Percentiles rank a stretch among this genome's conserved stretches.
phyloP scores from a whole-genome alignment of 1,284 basidiomycete genomes.

The Fistulinella staudtii region DNA sequence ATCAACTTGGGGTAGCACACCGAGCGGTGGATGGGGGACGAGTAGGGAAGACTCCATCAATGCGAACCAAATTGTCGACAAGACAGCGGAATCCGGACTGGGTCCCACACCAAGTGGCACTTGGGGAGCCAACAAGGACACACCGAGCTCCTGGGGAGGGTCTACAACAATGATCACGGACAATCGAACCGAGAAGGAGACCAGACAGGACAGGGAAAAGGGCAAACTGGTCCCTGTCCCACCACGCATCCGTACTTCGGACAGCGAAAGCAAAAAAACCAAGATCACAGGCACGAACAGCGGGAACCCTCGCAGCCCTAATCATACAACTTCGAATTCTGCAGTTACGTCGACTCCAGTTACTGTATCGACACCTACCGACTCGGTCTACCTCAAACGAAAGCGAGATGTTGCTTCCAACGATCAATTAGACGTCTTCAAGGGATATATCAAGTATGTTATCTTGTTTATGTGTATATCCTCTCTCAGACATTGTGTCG shows the following conservation, averaged over 20 bases:
- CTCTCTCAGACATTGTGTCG: constrained; percentile 1
- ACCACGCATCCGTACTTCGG: constrained; percentile 29
- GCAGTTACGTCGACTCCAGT: constrained; percentile 13
- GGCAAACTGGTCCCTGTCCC: constrained; percentile 16
- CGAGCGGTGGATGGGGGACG: constrained; percentile 8
- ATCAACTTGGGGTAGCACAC: constrained; percentile 5
- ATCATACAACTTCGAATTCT: constrained; percentile 6
- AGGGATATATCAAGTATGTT: constrained; percentile 30
- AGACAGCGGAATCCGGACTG: too few species aligned
- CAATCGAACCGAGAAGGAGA: constrained; percentile 1
- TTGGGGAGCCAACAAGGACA: constrained; percentile 4
- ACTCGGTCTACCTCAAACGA: constrained; percentile 21
- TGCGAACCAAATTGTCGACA: too few species aligned
- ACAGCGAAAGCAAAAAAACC: constrained; percentile 12
- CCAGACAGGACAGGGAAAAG: constrained; percentile 10
- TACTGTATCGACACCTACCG: constrained; percentile 15
- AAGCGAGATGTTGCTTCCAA: constrained; percentile 21
- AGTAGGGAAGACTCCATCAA: too few species aligned
- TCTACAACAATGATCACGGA: constrained; percentile 10
- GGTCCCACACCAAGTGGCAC: too few species aligned
- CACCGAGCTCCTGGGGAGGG: constrained; percentile 1
- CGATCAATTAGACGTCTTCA: constrained; percentile 25
- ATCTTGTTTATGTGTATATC: not conserved
- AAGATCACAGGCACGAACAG: constrained; percentile 26
- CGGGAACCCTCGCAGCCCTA: constrained; percentile 13